Percentiles rank a stretch among this genome's conserved stretches.
Evolutionary conservation across 495 filamentous ascomycete genomes (phyloP).

Genomic region (Trypethelium eluteriae): DNA sequence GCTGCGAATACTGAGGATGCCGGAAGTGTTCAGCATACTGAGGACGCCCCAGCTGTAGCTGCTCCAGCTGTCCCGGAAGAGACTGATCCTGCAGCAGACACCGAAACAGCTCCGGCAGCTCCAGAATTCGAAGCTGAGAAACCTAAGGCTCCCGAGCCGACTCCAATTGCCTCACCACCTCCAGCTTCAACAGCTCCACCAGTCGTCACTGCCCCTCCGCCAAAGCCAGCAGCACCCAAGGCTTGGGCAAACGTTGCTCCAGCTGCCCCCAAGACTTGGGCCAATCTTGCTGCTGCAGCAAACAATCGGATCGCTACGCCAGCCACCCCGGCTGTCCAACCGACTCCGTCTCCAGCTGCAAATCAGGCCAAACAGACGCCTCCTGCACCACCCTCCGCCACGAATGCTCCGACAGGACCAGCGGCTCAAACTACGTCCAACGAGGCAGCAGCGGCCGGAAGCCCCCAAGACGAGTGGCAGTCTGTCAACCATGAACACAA

Average conservation of each 20-base stretch:
- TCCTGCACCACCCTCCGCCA: slow-evolving; percentile 24
- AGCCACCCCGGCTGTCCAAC: slow-evolving; percentile 32
- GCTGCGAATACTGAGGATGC: slow-evolving; percentile 24
- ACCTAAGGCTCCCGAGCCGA: slow-evolving; percentile 53
- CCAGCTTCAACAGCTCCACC: slow-evolving; percentile 48
- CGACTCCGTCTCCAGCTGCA: slow-evolving; percentile 24
- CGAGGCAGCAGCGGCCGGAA: slow-evolving; percentile 38
- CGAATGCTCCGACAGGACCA: slow-evolving; percentile 36
- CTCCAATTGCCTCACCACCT: slow-evolving; percentile 38
- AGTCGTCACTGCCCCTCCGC: slow-evolving; percentile 36
- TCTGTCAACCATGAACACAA: slow-evolving; percentile 68
- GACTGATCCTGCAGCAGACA: slow-evolving; percentile 26
- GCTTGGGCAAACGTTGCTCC: slow-evolving; percentile 33
- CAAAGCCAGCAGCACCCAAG: slow-evolving; percentile 37
- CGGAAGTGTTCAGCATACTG: slow-evolving; percentile 24
- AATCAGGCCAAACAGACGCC: slow-evolving; percentile 21
- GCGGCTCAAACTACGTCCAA: slow-evolving; percentile 25
- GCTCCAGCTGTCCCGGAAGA: slow-evolving; percentile 22
- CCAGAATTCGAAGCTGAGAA: slow-evolving; percentile 43
- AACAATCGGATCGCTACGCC: slow-evolving; percentile 35
- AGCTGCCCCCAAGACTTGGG: slow-evolving; percentile 73
- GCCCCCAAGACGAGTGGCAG: slow-evolving; percentile 62
- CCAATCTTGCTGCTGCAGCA: slow-evolving; percentile 60
- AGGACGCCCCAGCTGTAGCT: slow-evolving; percentile 27
- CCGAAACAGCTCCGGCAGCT: slow-evolving; percentile 31